Percentiles rank a stretch among this genome's conserved stretches.
Conservation (phyloP, 371 early-diverging fungal species). For the Actinomortierella wolfii region DNA sequence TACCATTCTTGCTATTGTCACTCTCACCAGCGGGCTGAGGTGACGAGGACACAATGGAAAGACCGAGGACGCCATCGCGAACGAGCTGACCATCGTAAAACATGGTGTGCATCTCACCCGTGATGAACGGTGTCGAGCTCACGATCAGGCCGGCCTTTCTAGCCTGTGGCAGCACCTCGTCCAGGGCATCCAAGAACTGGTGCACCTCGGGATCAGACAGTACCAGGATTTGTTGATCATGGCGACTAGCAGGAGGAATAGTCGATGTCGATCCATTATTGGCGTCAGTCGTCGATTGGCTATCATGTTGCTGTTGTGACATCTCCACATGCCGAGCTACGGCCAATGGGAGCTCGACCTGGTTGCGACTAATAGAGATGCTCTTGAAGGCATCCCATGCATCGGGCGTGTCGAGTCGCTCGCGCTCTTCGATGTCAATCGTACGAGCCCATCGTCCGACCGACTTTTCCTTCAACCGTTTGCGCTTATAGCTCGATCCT, state of each 20-base stretch:
- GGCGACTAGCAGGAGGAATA: too few relatives aligned
- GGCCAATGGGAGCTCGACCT: conserved; percentile 25
- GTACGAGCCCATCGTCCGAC: conserved; percentile 65
- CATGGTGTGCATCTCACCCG: conserved; percentile 63
- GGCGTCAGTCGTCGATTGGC: not conserved
- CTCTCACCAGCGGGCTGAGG: too few relatives aligned
- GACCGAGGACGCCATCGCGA: conserved; percentile 68
- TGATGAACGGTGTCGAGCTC: conserved; percentile 75
- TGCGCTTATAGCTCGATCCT: conserved; percentile 41
- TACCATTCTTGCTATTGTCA: too few relatives aligned
- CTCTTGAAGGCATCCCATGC: conserved; percentile 56
- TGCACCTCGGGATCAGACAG: conserved; percentile 72
- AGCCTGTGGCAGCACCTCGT: conserved; percentile 54
- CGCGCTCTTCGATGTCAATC: conserved; percentile 49
- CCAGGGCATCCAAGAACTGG: conserved; percentile 58
- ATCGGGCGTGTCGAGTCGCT: conserved; percentile 34
- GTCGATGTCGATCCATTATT: not conserved
- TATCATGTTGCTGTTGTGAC: conserved; percentile 10
- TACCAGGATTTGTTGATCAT: conserved; percentile 48
- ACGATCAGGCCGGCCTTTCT: conserved; percentile 65
- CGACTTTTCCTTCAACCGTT: conserved; percentile 53
- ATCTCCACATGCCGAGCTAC: too few relatives aligned
- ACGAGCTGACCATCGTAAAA: conserved; percentile 55
- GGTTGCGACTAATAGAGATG: conserved; percentile 24
- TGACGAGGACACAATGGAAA: conserved; percentile 56